Evolutionary conservation across 768 basidiomycete species (phyloP), one percentile per base, ranked within the genome.

Genomic region (Mycena latifolia): DNA sequence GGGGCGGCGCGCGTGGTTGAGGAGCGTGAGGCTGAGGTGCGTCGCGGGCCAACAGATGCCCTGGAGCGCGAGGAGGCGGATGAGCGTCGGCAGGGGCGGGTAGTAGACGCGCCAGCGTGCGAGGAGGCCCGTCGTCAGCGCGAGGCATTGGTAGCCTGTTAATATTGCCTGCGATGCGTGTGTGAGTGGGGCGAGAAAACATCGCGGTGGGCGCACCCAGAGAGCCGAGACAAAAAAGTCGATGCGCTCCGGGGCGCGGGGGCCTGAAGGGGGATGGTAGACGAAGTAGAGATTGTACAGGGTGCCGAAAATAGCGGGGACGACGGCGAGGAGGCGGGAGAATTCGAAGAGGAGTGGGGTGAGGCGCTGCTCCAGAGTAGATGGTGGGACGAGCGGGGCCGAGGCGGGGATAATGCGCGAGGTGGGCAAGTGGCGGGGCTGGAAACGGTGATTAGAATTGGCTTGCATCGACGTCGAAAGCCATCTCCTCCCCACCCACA

Each of bases 11-110:
- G 85, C 84, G 58, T 88, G 82, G 31, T 90, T 89, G 48, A 98
- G 83, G 54, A 95, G 79, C 57, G 83, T 86, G 33, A 97, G 88
- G 1, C 94, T 96, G 41, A 94, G 77, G 69, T 94, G 92, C 6
- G 96, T 98, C 5, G 94, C 91, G 2, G 95, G 94, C 96, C 96
- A 98, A 79, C 96, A 98, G 64, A 99, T 96, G 20, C 94, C 93
- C 75, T 98, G 97, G 0, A 99, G 83, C 0, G 94, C 96, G 60
- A 98, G 85, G 5, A 98, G 89, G 18, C 97, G 92, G 72, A 98
- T 92, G 67, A 98, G 87, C 2, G 96, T 94, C 5, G 96, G 87
- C 28, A 94, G 81, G 0, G 94, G 91, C 0, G 93, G 86, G 76
- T 99, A 99, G 79, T 98, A 97, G 0, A 92, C 84, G 24, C 90